phyloP scores from a whole-genome alignment of 305 asterid species.

The Stenogyne calaminthoides region DNA sequence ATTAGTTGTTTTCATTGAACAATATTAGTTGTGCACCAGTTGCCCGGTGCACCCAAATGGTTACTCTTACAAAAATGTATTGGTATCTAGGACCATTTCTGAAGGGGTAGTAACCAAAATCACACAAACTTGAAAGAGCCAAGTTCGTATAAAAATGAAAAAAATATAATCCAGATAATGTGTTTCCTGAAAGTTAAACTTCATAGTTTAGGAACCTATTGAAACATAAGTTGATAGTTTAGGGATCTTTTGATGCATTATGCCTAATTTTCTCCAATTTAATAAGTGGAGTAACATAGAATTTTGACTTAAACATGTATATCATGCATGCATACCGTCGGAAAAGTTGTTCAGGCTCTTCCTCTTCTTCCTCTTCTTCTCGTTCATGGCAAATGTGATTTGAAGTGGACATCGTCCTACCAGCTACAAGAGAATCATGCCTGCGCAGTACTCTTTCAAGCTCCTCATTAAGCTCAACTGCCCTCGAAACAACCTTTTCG shows the following conservation, averaged over 20 bases:
- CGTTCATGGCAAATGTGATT: slow-evolving; percentile 50
- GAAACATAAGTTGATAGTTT: too few species aligned
- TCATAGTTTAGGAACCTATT: not conserved
- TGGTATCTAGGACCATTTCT: not conserved
- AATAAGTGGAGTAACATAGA: not conserved
- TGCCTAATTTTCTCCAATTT: not conserved
- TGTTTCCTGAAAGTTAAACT: not conserved
- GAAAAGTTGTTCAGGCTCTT: slow-evolving; percentile 86
- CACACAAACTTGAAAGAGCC: not conserved
- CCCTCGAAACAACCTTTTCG: slow-evolving; percentile 68
- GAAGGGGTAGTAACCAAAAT: slow-evolving; percentile 24
- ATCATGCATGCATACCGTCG: slow-evolving; percentile 56
- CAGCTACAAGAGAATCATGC: slow-evolving; percentile 74
- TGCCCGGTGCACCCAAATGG: not conserved
- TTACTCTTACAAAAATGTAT: not conserved
- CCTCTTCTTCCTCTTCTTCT: slow-evolving; percentile 63
- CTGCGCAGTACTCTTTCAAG: slow-evolving; percentile 75
- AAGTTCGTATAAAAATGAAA: not conserved
- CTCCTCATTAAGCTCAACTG: slow-evolving; percentile 87
- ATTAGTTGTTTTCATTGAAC: too few species aligned
- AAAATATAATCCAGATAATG: not conserved
- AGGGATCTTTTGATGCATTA: too few species aligned
- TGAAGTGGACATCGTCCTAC: slow-evolving; percentile 56
- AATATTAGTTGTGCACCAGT: too few species aligned
- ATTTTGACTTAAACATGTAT: not conserved